A percentile compares a stretch with the other conserved stretches of the same genome.
Conservation (phyloP, 2,329 filamentous ascomycete genomes). For the Pseudogymnoascus sp. region DNA sequence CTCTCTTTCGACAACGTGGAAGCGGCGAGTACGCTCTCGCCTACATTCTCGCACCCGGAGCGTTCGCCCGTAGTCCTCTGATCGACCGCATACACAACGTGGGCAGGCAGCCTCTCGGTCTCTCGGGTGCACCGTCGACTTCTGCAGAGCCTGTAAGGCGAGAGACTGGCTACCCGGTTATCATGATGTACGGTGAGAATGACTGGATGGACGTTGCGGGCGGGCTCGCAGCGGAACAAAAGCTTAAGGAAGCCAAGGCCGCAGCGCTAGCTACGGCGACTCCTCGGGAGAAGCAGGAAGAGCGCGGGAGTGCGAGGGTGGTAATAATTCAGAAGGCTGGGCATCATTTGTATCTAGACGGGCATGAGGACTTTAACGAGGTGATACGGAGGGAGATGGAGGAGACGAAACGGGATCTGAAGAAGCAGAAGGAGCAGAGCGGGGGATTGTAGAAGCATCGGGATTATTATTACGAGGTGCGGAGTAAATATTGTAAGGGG, state of each 20-base stretch:
- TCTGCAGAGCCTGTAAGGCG: conserved; percentile 16
- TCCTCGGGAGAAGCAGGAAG: conserved; percentile 60
- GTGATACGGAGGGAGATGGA: conserved; percentile 61
- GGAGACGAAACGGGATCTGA: conserved; percentile 35
- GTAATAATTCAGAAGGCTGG: conserved; percentile 67
- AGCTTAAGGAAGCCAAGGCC: conserved; percentile 62
- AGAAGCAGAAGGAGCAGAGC: conserved; percentile 15
- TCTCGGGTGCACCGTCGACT: conserved; percentile 13
- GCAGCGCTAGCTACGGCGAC: conserved; percentile 56
- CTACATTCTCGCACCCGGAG: conserved; percentile 88
- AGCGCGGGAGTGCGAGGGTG: conserved; percentile 79
- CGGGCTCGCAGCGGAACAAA: conserved; percentile 72
- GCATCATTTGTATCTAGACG: conserved; percentile 68
- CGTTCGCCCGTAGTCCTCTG: conserved; percentile 80
- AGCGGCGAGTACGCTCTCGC: conserved; percentile 90
- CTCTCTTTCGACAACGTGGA: conserved; percentile 84
- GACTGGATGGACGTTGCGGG: conserved; percentile 98
- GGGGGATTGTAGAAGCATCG: background rate
- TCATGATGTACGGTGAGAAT: conserved; percentile 94
- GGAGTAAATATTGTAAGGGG: background rate
- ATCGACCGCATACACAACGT: conserved; percentile 83
- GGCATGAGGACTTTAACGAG: conserved; percentile 63
- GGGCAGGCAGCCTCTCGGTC: conserved; percentile 57
- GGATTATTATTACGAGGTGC: background rate
- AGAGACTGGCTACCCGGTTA: conserved; percentile 66